Percentiles rank a stretch among this genome's conserved stretches.
phyloP scores from a whole-genome alignment of 345 rosid species.

The Populus ilicifolia region DNA sequence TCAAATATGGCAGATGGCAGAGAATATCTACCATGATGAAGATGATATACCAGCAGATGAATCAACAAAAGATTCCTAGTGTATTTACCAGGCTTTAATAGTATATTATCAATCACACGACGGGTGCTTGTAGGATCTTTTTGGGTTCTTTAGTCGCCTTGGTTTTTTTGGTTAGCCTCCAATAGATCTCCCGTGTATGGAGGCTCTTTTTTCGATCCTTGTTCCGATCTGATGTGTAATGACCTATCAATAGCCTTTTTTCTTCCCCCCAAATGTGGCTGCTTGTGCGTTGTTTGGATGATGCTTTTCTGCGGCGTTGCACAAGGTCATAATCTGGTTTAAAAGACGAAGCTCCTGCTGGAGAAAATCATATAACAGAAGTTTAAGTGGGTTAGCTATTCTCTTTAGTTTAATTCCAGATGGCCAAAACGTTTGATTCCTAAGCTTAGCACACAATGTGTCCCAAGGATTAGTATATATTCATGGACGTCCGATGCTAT shows the following conservation, averaged over 20 bases:
- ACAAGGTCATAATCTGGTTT: not conserved
- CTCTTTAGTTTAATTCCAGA: not conserved
- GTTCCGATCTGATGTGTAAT: not conserved
- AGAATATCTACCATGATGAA: conserved; percentile 94
- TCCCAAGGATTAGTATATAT: too few species aligned
- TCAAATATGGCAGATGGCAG: conserved; percentile 99
- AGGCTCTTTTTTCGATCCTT: not conserved
- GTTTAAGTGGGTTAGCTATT: not conserved
- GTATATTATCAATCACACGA: not conserved
- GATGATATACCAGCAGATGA: conserved; percentile 88
- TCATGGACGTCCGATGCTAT: too few species aligned
- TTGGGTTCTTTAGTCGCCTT: not conserved
- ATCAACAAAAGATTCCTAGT: conserved; percentile 49
- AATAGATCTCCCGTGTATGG: not conserved
- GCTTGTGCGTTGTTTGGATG: not conserved
- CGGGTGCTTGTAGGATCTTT: not conserved
- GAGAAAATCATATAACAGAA: not conserved
- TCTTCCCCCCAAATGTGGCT: too few species aligned
- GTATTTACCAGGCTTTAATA: not conserved
- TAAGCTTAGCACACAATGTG: too few species aligned
- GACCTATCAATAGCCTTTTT: not conserved
- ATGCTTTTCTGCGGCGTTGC: not conserved
- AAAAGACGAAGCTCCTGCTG: not conserved
- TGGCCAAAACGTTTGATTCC: too few species aligned
- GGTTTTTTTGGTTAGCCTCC: not conserved